Conservation (phyloP, 345 rosid species). For the Sisymbrium irio region DNA sequence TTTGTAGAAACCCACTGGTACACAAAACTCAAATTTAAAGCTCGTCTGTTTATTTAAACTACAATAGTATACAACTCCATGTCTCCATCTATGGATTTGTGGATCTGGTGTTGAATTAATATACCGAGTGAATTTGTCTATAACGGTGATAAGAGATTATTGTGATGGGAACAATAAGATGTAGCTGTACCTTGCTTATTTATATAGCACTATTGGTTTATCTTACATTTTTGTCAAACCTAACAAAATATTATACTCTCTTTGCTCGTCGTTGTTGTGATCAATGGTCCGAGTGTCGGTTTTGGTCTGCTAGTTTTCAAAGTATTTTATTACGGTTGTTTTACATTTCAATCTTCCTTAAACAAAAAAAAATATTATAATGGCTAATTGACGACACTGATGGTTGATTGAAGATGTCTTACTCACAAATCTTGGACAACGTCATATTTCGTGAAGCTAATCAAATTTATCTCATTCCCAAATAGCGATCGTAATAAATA, state of each 20-base stretch:
- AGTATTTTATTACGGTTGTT: neutral
- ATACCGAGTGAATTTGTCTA: neutral
- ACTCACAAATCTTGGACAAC: neutral
- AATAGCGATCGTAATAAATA: neutral
- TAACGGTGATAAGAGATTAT: too few relatives aligned
- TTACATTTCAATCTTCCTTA: neutral
- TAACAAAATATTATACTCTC: neutral
- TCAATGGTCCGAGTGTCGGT: constrained; percentile 30
- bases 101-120: neutral
- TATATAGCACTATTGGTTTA: neutral
- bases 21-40: neutral
- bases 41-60: neutral
- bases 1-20: neutral
- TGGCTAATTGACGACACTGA: neutral
- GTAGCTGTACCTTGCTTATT: too few relatives aligned
- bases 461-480: neutral
- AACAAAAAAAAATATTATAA: neutral
- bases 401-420: constrained; percentile 6
- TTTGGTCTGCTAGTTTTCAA: constrained; percentile 15
- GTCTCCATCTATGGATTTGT: neutral
- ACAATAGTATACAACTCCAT: too few relatives aligned
- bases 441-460: neutral
- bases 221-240: neutral
- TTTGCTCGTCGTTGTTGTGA: constrained; percentile 22
- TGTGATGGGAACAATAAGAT: too few relatives aligned